phyloP scores from a whole-genome alignment of 2,329 filamentous ascomycete genomes.

The Nemania serpens region DNA sequence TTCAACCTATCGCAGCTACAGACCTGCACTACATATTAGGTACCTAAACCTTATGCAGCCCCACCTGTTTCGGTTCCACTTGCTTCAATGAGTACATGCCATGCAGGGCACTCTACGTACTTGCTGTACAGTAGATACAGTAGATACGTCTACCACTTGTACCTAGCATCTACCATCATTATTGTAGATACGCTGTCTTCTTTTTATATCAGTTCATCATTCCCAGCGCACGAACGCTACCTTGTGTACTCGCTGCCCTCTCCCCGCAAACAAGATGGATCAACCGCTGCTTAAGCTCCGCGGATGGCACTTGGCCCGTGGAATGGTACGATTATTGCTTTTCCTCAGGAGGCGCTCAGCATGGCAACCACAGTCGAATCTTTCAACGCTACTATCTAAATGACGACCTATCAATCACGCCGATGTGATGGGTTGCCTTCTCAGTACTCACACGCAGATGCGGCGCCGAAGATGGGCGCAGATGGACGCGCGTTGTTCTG shows the following conservation, averaged over 20 bases:
- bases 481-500: background rate
- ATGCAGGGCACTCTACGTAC: background rate
- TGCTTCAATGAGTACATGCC: background rate
- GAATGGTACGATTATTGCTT: slow-evolving; percentile 26
- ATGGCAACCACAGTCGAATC: background rate
- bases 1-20: too few relatives aligned
- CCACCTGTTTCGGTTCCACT: slow-evolving; percentile 21
- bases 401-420: background rate
- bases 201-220: background rate
- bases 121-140: background rate
- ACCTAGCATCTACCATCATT: too few relatives aligned
- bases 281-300: slow-evolving; percentile 7
- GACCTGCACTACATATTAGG: too few relatives aligned
- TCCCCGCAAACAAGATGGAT: background rate
- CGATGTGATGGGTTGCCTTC: slow-evolving; percentile 1
- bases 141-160: background rate
- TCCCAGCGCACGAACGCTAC: too few relatives aligned
- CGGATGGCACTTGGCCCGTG: slow-evolving; percentile 14
- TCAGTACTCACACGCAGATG: background rate
- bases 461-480: background rate
- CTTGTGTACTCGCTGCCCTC: too few relatives aligned
- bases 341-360: slow-evolving; percentile 10
- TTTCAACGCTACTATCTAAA: background rate
- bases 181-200: background rate
- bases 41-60: background rate